phyloP scores from a whole-genome alignment of 768 basidiomycete genomes.

The Suillus paluster region DNA sequence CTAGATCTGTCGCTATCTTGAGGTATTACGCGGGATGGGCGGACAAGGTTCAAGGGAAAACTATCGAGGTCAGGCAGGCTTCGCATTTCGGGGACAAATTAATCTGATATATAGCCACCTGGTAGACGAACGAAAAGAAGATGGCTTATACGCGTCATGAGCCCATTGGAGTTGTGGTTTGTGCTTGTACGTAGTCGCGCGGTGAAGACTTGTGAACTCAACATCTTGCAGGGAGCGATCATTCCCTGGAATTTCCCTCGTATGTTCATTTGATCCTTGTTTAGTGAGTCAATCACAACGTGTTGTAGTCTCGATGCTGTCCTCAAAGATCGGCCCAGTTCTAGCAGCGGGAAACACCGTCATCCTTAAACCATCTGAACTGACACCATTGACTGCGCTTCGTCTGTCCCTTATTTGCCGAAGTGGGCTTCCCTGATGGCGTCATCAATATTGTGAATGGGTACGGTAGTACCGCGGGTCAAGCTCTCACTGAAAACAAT shows the following conservation, averaged over 20 bases:
- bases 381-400: constrained; percentile 63
- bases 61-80: constrained; percentile 18
- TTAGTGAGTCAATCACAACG: not conserved
- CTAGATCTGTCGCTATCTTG: constrained; percentile 9
- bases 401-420: constrained; percentile 47
- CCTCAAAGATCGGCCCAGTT: constrained; percentile 59
- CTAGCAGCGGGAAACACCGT: constrained; percentile 65
- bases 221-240: constrained; percentile 46
- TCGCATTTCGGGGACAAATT: not conserved
- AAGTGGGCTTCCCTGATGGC: constrained; percentile 68
- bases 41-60: constrained; percentile 48
- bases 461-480: constrained; percentile 56
- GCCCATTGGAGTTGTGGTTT: constrained; percentile 56
- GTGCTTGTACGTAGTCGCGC: constrained; percentile 2
- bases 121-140: constrained; percentile 55
- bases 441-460: constrained; percentile 65
- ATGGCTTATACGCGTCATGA: constrained; percentile 75
- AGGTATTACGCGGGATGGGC: constrained; percentile 56
- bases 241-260: constrained; percentile 73
- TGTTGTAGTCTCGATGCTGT: not conserved
- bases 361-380: constrained; percentile 70
- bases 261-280: not conserved
- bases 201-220: constrained; percentile 15
- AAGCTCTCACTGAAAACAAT: constrained; percentile 58
- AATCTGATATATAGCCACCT: not conserved